phyloP scores from a whole-genome alignment of 1,284 basidiomycete genomes.

The Sphagnurus paluster region DNA sequence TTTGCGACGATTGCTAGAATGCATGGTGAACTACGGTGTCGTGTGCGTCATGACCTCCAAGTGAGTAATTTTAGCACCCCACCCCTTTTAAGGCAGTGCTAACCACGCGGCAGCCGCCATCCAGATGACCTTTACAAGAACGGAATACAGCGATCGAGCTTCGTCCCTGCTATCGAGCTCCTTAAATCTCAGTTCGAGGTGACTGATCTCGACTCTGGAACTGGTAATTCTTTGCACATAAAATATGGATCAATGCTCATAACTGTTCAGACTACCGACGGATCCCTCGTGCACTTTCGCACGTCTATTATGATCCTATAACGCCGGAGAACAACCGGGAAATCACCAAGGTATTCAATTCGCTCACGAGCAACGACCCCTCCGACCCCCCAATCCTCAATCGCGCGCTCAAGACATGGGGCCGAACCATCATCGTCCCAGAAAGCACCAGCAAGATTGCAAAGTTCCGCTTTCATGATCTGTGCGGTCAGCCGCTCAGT shows the following conservation, averaged over 20 bases:
- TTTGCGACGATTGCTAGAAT: constrained; percentile 85
- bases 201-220: constrained; percentile 92
- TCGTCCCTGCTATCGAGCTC: constrained; percentile 93
- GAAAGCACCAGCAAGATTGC: constrained; percentile 80
- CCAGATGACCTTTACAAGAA: constrained; percentile 99
- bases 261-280: constrained; percentile 84
- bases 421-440: constrained; percentile 79
- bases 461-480: constrained; percentile 83
- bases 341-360: constrained; percentile 82
- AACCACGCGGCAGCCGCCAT: constrained; percentile 71
- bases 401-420: constrained; percentile 85
- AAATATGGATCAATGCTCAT: constrained; percentile 13
- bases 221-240: constrained; percentile 53
- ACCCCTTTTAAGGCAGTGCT: background rate
- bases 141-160: constrained; percentile 96
- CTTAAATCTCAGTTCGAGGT: constrained; percentile 87
- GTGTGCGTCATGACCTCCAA: constrained; percentile 97
- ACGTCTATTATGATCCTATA: constrained; percentile 89
- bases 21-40: constrained; percentile 85
- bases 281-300: constrained; percentile 84
- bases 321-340: constrained; percentile 65
- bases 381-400: constrained; percentile 60
- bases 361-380: constrained; percentile 59
- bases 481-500: constrained; percentile 89
- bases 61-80: constrained; percentile 41